Evolutionary conservation across 805 yeast species (phyloP), one percentile per base, ranked within the genome.

Genomic region (Myxozyma udenii): DNA sequence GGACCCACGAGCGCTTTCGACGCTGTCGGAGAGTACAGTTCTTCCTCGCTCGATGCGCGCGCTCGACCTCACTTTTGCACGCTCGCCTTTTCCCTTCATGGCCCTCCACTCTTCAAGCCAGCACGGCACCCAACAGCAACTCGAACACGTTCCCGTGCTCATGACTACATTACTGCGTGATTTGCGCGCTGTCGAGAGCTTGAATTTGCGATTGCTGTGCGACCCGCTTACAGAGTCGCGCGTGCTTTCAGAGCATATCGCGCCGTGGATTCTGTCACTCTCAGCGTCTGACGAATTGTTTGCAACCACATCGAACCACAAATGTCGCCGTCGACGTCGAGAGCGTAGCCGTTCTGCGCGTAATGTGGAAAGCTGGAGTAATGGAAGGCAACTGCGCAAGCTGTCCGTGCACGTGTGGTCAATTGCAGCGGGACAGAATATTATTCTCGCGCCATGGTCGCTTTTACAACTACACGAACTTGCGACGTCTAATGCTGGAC

Each of bases 321-420:
- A n/a, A 14, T 4, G 28, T 11, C 36, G 45, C 41, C 44, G 22
- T 22, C 26, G 16, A 4, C 19, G 33, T 3, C 41, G 42, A 2
- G 33, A 28, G 14, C 9, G 33, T 9, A 28, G 14, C 9, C 33
- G 33, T 9, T 9, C 9, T 9, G 9, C 33, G 9, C 33, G 14
- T 28, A 28, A 28, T 28, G 14, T 9, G 9, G 14, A 28, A 9
- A 14, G 14, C 14, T 28, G 12, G 14, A 28, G 33, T 28, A 28
- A 28, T 28, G 9, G 14, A 9, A 26, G 39, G 3, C 33, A 18
- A 28, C 46, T 53, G 16, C 35, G 37, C n/a, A 55, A 55, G 25
- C 41, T 55, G 37, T 55, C 60, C 25, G 22, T 55, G 7, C 60
- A 55, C 37, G 21, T 55, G 18, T 55, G 58, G 58, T 52, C 60